Conservation (phyloP, 2,329 filamentous ascomycete genomes). For the Aspergillus aculeatus region DNA sequence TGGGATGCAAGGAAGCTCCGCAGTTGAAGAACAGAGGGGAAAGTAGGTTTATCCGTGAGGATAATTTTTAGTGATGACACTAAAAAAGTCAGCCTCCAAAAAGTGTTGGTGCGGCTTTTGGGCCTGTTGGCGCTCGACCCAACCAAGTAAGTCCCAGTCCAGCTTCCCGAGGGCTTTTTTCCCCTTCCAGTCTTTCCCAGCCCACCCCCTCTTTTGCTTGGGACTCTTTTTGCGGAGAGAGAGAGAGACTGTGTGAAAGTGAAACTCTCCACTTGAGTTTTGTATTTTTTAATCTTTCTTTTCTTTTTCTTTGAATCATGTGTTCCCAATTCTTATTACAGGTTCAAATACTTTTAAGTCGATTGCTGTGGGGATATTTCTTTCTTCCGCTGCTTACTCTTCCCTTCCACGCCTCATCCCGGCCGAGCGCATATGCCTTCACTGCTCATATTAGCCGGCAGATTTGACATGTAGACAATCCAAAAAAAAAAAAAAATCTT, state of each 20-base stretch:
- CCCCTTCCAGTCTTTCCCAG: constrained; percentile 5
- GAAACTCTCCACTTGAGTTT: neutral
- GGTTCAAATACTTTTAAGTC: neutral
- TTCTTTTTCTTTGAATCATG: neutral
- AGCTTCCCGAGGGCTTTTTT: constrained; percentile 19
- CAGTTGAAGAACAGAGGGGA: constrained; percentile 28
- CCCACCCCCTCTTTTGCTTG: neutral
- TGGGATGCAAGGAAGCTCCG: constrained; percentile 24
- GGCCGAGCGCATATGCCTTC: too few species aligned
- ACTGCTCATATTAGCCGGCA: too few species aligned
- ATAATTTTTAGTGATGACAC: constrained; percentile 46
- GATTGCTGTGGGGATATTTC: neutral
- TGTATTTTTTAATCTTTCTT: neutral
- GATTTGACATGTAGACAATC: too few species aligned
- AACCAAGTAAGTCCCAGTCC: constrained; percentile 6
- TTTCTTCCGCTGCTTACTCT: neutral
- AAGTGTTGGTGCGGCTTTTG: constrained; percentile 28
- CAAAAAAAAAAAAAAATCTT: too few species aligned
- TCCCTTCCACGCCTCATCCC: too few species aligned
- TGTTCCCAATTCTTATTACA: neutral
- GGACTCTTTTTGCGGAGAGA: too few species aligned
- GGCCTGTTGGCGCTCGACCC: constrained; percentile 20
- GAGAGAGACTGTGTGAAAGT: too few species aligned
- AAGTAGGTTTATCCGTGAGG: constrained; percentile 39
- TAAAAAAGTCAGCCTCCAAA: constrained; percentile 42